Evolutionary conservation across 2,329 filamentous ascomycete species (phyloP).

Genomic region (Ophiostoma novo-ulmi): DNA sequence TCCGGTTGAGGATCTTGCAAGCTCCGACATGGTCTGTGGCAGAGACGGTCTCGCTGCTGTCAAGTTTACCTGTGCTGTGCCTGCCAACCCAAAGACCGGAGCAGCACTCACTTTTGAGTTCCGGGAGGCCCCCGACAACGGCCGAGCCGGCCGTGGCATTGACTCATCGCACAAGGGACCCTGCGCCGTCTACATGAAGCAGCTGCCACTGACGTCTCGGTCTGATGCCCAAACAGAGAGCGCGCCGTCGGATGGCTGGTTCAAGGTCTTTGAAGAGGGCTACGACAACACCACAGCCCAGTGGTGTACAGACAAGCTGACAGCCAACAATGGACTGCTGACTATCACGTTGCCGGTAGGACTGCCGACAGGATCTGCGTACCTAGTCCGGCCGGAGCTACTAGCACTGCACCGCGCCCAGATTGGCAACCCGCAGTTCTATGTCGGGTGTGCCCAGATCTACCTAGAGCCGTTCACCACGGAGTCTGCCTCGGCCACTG

Average conservation of each 20-base stretch:
- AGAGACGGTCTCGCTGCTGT: constrained; percentile 43
- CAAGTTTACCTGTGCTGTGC: constrained; percentile 45
- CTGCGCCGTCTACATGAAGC: constrained; percentile 70
- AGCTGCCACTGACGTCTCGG: constrained; percentile 40
- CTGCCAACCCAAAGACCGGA: constrained; percentile 36
- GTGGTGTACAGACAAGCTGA: constrained; percentile 69
- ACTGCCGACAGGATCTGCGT: constrained; percentile 57
- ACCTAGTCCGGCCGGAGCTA: constrained; percentile 66
- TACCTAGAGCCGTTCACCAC: constrained; percentile 43
- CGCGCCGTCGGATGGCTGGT: constrained; percentile 61
- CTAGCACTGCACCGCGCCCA: constrained; percentile 62
- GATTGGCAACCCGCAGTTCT: constrained; percentile 63
- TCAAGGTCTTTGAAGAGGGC: constrained; percentile 68
- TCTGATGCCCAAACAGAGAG: constrained; percentile 40
- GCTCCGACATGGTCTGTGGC: constrained; percentile 64
- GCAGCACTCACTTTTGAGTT: constrained; percentile 62
- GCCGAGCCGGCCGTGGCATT: constrained; percentile 50
- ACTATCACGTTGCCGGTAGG: constrained; percentile 57
- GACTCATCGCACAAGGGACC: constrained; percentile 61
- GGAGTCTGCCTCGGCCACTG: constrained; percentile 29
- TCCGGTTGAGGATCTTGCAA: constrained; percentile 54
- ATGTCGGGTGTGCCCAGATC: constrained; percentile 66
- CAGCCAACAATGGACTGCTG: constrained; percentile 58
- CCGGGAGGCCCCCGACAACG: constrained; percentile 54
- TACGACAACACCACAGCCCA: constrained; percentile 51